A percentile compares a stretch with the other conserved stretches of the same genome.
Evolutionary conservation across 345 rosid genomes (phyloP).

Genomic region (Brassica incana): DNA sequence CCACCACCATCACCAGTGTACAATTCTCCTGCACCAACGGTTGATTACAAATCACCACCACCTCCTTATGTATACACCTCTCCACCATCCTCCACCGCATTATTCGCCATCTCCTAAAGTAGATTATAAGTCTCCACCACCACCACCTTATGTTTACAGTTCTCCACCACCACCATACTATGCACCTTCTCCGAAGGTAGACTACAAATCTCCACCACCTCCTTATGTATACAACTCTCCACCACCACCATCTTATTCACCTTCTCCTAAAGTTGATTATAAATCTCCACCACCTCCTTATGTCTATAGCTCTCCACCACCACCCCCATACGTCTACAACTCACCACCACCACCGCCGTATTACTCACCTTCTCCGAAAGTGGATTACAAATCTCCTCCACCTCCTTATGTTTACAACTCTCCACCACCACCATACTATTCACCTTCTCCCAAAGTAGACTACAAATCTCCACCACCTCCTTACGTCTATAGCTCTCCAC

Average conservation of each 20-base stretch:
- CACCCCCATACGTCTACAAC: background rate
- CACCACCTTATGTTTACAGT: background rate
- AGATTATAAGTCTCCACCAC: background rate
- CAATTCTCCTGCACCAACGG: background rate
- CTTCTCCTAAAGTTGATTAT: background rate
- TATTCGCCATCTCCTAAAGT: background rate
- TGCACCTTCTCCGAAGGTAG: background rate
- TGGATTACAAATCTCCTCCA: background rate
- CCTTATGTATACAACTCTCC: background rate
- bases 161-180: background rate
- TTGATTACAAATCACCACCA: constrained; percentile 14
- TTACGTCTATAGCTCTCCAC: background rate
- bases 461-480: background rate
- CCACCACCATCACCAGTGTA: constrained; percentile 26
- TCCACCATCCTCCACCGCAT: background rate
- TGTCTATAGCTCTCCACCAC: background rate
- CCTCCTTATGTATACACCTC: constrained; percentile 2
- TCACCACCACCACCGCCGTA: background rate
- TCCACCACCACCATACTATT: background rate
- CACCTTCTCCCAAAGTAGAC: too few species aligned
- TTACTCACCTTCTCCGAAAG: background rate
- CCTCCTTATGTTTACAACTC: background rate
- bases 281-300: background rate
- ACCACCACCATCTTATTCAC: background rate
- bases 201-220: background rate